Conservation (phyloP, 208 protist genomes). For the Leishmania mexicana region DNA sequence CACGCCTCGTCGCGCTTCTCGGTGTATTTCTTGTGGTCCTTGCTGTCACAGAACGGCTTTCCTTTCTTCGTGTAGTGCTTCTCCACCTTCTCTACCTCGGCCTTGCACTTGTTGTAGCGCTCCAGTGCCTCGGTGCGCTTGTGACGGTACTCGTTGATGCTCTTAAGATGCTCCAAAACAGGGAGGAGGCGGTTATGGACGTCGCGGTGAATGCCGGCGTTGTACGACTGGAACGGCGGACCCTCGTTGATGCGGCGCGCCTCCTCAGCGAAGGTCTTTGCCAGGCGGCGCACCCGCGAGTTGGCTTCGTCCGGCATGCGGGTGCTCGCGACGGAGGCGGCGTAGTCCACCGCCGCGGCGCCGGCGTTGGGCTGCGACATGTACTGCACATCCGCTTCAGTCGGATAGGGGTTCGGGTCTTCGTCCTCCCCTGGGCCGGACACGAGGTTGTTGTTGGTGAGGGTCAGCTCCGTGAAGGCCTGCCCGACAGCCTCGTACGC, state of each 20-base stretch:
- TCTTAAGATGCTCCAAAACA: slow-evolving; percentile 56
- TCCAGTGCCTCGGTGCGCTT: slow-evolving; percentile 39
- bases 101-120: slow-evolving; percentile 59
- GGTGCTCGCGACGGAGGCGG: slow-evolving; percentile 34
- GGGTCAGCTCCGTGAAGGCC: slow-evolving; percentile 60
- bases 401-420: slow-evolving; percentile 36
- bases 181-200: slow-evolving; percentile 56
- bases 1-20: slow-evolving; percentile 57
- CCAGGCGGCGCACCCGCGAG: slow-evolving; percentile 47
- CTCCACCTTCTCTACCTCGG: slow-evolving; percentile 63
- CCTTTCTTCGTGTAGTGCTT: slow-evolving; percentile 62
- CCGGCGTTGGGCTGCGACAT: slow-evolving; percentile 22
- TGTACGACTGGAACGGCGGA: slow-evolving; percentile 56
- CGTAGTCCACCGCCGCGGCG: slow-evolving; percentile 14
- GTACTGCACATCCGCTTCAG: slow-evolving; percentile 29
- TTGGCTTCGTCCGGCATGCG: slow-evolving; percentile 49
- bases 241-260: slow-evolving; percentile 59
- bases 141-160: slow-evolving; percentile 29
- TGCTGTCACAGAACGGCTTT: slow-evolving; percentile 66
- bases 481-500: slow-evolving; percentile 62
- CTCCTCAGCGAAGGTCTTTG: slow-evolving; percentile 57
- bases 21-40: slow-evolving; percentile 50
- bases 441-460: slow-evolving; percentile 33
- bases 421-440: slow-evolving; percentile 9
- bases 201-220: slow-evolving; percentile 65